phyloP scores from a whole-genome alignment of 164 flowering plant species.

The Tetrastigma voinierianum region DNA sequence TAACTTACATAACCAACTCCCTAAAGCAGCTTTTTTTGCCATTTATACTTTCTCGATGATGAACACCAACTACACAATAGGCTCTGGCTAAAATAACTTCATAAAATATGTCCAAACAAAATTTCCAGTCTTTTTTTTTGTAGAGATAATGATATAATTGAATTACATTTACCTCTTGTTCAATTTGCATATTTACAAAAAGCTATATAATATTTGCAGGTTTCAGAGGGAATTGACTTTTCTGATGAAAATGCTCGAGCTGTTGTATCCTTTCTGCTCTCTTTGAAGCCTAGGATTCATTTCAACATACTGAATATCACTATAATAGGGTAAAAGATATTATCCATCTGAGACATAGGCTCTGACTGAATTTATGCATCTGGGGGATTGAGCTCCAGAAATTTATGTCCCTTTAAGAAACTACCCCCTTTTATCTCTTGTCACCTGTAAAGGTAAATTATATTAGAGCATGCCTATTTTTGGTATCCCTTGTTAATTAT shows the following conservation, averaged over 20 bases:
- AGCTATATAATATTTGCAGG: slow-evolving; percentile 44
- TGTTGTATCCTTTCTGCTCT: slow-evolving; percentile 83
- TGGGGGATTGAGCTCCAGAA: neutral
- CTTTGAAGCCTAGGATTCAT: slow-evolving; percentile 5
- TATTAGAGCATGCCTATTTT: neutral
- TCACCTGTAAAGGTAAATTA: neutral
- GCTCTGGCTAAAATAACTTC: too few species aligned
- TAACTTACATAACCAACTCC: neutral
- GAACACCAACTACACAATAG: too few species aligned
- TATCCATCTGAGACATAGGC: neutral
- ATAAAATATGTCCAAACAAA: neutral
- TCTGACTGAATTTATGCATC: neutral
- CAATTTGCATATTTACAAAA: neutral
- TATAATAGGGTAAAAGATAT: neutral
- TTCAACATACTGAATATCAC: neutral
- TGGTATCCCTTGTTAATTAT: neutral
- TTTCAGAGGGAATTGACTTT: slow-evolving; percentile 97
- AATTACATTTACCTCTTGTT: neutral
- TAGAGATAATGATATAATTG: neutral
- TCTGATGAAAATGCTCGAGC: slow-evolving; percentile 92
- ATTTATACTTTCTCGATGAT: too few species aligned
- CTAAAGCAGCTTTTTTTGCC: neutral
- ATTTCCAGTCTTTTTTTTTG: neutral
- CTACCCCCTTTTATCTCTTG: neutral
- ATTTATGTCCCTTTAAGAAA: neutral